Base-by-base conservation (phyloP, 2,329 filamentous ascomycete species). In the Hypoxylon sp. region DNA sequence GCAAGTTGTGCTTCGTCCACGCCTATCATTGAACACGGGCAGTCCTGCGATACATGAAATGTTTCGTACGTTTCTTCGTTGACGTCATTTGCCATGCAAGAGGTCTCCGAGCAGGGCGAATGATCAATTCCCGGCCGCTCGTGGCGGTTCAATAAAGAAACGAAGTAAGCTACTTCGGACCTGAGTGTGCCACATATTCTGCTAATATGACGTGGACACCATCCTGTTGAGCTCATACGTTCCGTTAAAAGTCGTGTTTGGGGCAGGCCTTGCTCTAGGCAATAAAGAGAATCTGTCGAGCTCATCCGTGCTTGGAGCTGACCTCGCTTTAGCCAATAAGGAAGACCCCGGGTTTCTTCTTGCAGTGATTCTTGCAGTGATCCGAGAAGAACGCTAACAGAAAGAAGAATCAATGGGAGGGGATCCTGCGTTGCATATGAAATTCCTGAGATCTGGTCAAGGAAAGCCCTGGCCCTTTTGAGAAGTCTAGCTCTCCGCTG, bases 191-290 rank as follows among this genome's bases (percentile, higher is more conserved):
- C 22, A 29, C 46, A 48, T 24, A 48, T 48, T 29, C 22, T 6
- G 5, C 10, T 48, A 26, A 14, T 48, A 3, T 48, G 46, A n/a
- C 3, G 19, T 29, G 46, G 46, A 29, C 46, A 48, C 46, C 46
- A 48, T 48, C 46, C 46, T 8, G 26, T 24, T 6, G 46, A 48
- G 46, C 22, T 26, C 46, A 48, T 48, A n/a, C 24, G 46, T 10
- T 14, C 5, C 8, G 19, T 3, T 29, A 48, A 48, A 4, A 26
- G 19, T 22, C 13, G 22, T 8, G 46, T 26, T 9, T 48, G 46
- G 46, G 46, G 46, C 1, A 48, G 24, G 26, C 26, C 44, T 14
- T 26, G 44, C 9, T 47, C 44, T 26, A 47, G 24, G 8, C 14
- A 11, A 14, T 14, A 10, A 6, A 10, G 22, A 24, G 9, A 13